These are phyloP conservation scores for Wickerhamiella azymoides DNA, from an alignment of 805 yeast species.

Conservation along the genomic window DNA sequence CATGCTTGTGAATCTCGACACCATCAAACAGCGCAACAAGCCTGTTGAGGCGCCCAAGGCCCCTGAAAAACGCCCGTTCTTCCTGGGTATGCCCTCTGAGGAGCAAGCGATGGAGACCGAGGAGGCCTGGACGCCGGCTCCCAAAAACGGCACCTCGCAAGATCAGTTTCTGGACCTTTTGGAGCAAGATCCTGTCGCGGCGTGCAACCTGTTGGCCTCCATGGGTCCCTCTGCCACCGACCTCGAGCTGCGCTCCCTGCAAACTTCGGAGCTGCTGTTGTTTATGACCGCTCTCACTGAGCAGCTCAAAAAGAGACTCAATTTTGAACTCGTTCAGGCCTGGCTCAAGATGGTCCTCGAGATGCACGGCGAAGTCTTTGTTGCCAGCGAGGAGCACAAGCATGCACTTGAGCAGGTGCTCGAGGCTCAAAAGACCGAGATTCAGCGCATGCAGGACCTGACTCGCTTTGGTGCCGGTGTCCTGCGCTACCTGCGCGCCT, in stretches of 20 bases:
- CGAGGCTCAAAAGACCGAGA: conserved; percentile 28
- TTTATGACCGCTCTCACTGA: conserved; percentile 55
- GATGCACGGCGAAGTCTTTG: conserved; percentile 71
- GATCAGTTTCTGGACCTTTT: not conserved
- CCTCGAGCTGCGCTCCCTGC: conserved; percentile 63
- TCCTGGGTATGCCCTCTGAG: conserved; percentile 34
- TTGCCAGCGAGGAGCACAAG: conserved; percentile 25
- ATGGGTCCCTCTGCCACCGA: conserved; percentile 72
- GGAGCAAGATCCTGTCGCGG: conserved; percentile 28
- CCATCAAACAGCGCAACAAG: conserved; percentile 73
- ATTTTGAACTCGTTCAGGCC: conserved; percentile 73
- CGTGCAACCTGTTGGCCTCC: conserved; percentile 40
- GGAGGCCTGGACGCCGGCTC: not conserved
- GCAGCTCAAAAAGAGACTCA: conserved; percentile 41
- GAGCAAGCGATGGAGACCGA: conserved; percentile 14
- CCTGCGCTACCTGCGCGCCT: conserved; percentile 36
- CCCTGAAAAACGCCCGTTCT: conserved; percentile 71
- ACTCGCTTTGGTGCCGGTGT: conserved; percentile 76
- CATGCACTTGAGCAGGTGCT: conserved; percentile 40
- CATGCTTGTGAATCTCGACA: conserved; percentile 68
- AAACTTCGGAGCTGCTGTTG: conserved; percentile 50
- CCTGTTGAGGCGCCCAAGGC: conserved; percentile 81
- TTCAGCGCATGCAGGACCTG: conserved; percentile 45
- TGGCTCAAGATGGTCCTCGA: conserved; percentile 60
- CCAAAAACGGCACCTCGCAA: conserved; percentile 4